A percentile compares a stretch with the other conserved stretches of the same genome.
Evolutionary conservation across 495 filamentous ascomycete genomes (phyloP).

Genomic region (Aspergillus diversus): DNA sequence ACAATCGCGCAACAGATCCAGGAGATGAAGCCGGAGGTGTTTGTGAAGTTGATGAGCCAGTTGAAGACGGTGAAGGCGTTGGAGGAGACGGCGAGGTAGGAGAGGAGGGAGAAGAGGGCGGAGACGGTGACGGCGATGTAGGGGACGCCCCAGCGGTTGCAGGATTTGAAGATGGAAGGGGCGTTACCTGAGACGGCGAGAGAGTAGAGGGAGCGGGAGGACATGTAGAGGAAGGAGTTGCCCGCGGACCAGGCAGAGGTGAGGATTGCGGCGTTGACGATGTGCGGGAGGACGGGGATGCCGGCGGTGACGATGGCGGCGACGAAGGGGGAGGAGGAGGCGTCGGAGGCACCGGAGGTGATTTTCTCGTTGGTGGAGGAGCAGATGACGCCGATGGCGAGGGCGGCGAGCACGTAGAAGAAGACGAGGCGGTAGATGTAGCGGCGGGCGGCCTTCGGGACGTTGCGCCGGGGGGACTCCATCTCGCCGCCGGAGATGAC

Average conservation of each 20-base stretch:
- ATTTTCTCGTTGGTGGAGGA: slow-evolving; percentile 56
- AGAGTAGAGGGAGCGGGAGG: slow-evolving; percentile 66
- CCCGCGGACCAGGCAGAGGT: slow-evolving; percentile 72
- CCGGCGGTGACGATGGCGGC: slow-evolving; percentile 63
- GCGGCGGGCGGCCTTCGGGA: slow-evolving; percentile 76
- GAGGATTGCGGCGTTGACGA: slow-evolving; percentile 79
- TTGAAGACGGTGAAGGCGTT: slow-evolving; percentile 44
- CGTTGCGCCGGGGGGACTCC: slow-evolving; percentile 72
- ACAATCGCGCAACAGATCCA: slow-evolving; percentile 65
- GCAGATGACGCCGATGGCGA: slow-evolving; percentile 62
- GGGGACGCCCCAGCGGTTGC: slow-evolving; percentile 54
- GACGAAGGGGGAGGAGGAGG: slow-evolving; percentile 62
- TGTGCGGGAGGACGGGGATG: slow-evolving; percentile 67
- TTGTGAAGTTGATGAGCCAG: slow-evolving; percentile 66
- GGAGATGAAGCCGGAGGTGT: slow-evolving; percentile 60
- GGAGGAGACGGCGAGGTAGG: slow-evolving; percentile 41
- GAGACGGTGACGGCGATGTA: slow-evolving; percentile 45
- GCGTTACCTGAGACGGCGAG: slow-evolving; percentile 57
- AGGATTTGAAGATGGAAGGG: slow-evolving; percentile 51
- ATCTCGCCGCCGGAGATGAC: slow-evolving; percentile 69
- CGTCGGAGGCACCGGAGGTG: slow-evolving; percentile 49
- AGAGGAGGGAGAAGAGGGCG: slow-evolving; percentile 38
- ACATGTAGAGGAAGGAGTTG: slow-evolving; percentile 82
- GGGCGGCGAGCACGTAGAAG: slow-evolving; percentile 70
- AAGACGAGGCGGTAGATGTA: slow-evolving; percentile 86